Percentiles rank a stretch among this genome's conserved stretches.
Conservation (phyloP, 345 rosid genomes). For the Eutrema japonicum region DNA sequence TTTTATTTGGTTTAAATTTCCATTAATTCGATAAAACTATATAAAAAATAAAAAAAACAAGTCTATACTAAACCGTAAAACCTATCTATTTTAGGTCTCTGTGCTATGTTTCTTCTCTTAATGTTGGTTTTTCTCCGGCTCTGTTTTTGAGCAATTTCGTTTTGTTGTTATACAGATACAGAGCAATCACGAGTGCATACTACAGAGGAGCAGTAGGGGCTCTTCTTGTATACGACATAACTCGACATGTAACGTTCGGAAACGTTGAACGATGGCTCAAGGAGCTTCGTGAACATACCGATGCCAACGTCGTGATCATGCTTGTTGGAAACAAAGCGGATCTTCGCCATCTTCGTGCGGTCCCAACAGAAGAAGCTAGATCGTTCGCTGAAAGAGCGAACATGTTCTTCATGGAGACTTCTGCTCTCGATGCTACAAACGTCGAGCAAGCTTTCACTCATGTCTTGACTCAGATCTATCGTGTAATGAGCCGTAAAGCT, state of each 20-base stretch:
- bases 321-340: slow-evolving; percentile 64
- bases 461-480: slow-evolving; percentile 59
- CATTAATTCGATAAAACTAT: neutral
- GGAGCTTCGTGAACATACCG: slow-evolving; percentile 63
- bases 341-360: slow-evolving; percentile 57
- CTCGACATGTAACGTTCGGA: slow-evolving; percentile 55
- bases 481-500: slow-evolving; percentile 53
- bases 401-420: slow-evolving; percentile 60
- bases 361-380: slow-evolving; percentile 52
- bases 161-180: slow-evolving; percentile 42
- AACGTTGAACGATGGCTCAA: slow-evolving; percentile 61
- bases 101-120: neutral
- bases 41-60: too few species aligned
- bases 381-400: slow-evolving; percentile 53
- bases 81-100: neutral
- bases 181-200: slow-evolving; percentile 65
- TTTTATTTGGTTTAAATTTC: neutral
- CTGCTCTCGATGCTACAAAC: slow-evolving; percentile 59
- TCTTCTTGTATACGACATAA: slow-evolving; percentile 58
- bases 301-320: slow-evolving; percentile 59
- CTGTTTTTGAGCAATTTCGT: neutral
- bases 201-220: slow-evolving; percentile 67
- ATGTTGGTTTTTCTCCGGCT: neutral
- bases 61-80: neutral
- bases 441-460: slow-evolving; percentile 61